phyloP scores from a whole-genome alignment of 768 basidiomycete genomes.

The Leucosporidium scottii region DNA sequence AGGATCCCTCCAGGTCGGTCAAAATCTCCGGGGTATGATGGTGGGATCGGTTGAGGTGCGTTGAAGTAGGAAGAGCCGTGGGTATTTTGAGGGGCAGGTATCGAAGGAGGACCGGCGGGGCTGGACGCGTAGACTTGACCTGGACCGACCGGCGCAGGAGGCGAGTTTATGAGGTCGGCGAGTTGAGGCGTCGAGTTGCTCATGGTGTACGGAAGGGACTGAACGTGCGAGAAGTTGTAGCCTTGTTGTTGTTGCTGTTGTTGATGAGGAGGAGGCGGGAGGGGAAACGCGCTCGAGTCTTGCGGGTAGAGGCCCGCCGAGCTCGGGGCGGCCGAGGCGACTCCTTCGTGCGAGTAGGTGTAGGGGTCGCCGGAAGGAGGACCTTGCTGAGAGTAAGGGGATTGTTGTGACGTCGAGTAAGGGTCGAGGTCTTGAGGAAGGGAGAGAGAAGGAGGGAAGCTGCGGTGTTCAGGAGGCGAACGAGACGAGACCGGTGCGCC shows the following conservation, averaged over 20 bases:
- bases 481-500: neutral
- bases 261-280: neutral
- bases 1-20: too few species aligned
- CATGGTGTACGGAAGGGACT: conserved; percentile 22
- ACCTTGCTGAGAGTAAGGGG: neutral
- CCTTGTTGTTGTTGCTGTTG: neutral
- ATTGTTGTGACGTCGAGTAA: neutral
- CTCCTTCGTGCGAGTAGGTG: too few species aligned
- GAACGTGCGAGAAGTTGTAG: neutral
- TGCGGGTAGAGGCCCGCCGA: neutral
- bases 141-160: neutral
- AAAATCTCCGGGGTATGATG: neutral
- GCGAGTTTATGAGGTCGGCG: conserved; percentile 15
- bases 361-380: neutral
- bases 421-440: neutral
- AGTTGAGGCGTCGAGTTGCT: conserved; percentile 8
- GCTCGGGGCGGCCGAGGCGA: too few species aligned
- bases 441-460: neutral
- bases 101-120: neutral
- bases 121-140: neutral
- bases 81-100: too few species aligned
- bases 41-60: neutral
- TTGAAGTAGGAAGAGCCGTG: too few species aligned
- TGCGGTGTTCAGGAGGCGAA: neutral
- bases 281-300: conserved; percentile 22